A percentile compares a stretch with the other conserved stretches of the same genome.
phyloP scores from a whole-genome alignment of 1,284 basidiomycete species.

The Rhizoctonia solani region DNA sequence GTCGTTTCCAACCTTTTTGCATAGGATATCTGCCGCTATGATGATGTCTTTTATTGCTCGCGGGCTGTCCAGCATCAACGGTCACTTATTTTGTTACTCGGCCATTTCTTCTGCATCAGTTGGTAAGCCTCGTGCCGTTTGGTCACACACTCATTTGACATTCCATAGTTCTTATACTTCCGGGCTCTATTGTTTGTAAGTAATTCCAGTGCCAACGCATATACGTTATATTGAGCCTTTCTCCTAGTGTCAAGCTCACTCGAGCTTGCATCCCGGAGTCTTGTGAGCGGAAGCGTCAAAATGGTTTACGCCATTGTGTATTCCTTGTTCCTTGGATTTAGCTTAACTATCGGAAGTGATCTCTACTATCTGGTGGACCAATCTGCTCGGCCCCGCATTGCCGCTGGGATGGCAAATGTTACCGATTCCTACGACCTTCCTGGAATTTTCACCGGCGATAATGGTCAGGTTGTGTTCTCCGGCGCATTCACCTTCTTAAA shows the following conservation, averaged over 20 bases:
- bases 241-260: conserved; percentile 77
- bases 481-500: conserved; percentile 30
- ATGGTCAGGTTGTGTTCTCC: conserved; percentile 4
- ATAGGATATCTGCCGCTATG: conserved; percentile 79
- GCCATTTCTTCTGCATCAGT: conserved; percentile 82
- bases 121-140: neutral
- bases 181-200: conserved; percentile 77
- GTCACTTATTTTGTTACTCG: conserved; percentile 76
- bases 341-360: conserved; percentile 85
- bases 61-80: conserved; percentile 69
- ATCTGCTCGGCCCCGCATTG: conserved; percentile 57
- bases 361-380: conserved; percentile 79
- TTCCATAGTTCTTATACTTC: conserved; percentile 64
- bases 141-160: neutral
- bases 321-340: conserved; percentile 88
- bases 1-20: neutral
- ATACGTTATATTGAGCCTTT: conserved; percentile 33
- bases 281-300: conserved; percentile 83
- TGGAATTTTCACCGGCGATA: conserved; percentile 23
- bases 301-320: conserved; percentile 91
- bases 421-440: neutral
- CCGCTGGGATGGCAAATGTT: conserved; percentile 51
- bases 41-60: conserved; percentile 80
- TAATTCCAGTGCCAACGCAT: conserved; percentile 33
- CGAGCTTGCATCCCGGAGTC: conserved; percentile 86